phyloP scores from a whole-genome alignment of 345 rosid genomes.

The Limnanthes douglasii region DNA sequence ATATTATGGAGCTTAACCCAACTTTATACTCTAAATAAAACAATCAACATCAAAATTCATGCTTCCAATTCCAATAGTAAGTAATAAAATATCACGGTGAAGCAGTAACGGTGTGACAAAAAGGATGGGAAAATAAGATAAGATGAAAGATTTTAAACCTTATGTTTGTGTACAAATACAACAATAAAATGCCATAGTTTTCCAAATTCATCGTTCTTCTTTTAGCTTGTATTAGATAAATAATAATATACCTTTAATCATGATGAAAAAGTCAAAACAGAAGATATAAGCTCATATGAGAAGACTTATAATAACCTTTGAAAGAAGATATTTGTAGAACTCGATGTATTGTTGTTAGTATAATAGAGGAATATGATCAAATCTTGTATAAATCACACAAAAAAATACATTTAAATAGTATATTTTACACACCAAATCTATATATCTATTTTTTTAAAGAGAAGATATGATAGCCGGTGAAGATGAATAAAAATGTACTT shows the following conservation, averaged over 20 bases:
- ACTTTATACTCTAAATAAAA: too few species aligned
- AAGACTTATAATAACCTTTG: conserved; percentile 47
- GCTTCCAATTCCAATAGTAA: too few species aligned
- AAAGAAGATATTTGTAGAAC: conserved; percentile 59
- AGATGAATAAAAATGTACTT: conserved; percentile 13
- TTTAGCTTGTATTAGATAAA: neutral
- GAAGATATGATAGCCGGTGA: too few species aligned
- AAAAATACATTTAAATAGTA: too few species aligned
- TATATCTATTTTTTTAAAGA: too few species aligned
- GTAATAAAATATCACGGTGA: too few species aligned
- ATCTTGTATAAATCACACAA: conserved; percentile 23
- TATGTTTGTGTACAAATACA: too few species aligned
- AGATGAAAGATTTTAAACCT: too few species aligned
- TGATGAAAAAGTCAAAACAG: neutral
- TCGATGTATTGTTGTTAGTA: conserved; percentile 87
- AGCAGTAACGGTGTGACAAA: neutral
- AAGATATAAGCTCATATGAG: neutral
- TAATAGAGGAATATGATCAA: conserved; percentile 55
- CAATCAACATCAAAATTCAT: too few species aligned
- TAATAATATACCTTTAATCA: neutral
- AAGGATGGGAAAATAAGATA: too few species aligned
- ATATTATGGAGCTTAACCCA: neutral
- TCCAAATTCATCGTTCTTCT: neutral
- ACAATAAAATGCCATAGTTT: neutral
- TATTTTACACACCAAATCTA: too few species aligned